Base-by-base conservation (phyloP, 306 rosid genomes). In the Adenanthera pavonina region DNA sequence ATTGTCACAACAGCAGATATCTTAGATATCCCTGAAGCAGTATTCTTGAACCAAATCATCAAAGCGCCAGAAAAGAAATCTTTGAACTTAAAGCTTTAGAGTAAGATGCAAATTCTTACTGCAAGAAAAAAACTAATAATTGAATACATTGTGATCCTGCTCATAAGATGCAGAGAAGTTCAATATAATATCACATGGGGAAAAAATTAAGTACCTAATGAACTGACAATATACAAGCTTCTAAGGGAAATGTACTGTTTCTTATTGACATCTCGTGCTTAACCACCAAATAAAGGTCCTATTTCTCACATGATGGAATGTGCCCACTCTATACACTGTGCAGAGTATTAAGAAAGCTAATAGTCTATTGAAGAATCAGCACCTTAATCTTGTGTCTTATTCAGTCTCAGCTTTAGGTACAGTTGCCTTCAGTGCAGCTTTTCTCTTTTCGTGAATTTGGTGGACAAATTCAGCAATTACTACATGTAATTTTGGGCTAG, bases 371-470 rank as follows among this genome's bases (percentile, higher is more conserved):
- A 78, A 66, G 13, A 79, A 73, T 84, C 78, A 62, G 74, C 77
- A 62, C 34, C 82, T 20, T 69, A 79, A 77, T 52, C 59, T 25
- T 47, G 57, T 70, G 76, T 69, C 79, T 49, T 66, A 77, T 60
- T 69, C 76, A 62, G 68, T 48, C 88, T 82, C 81, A 46, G 44
- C 78, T 76, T 73, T 84, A 69, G 85, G 78, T 70, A 77, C 69
- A 61, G 70, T 57, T 35, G 69, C 74, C 81, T 57, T 84, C 30
- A 33, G 53, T 41, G 81, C 81, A 82, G 70, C 73, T 79, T 81
- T 84, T 57, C 92, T 79, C 81, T 82, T 89, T n/a, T 47, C 70
- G 57, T 86, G 88, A 80, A 89, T 86, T 79, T 89, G 88, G 57
- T 64, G 82, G 54, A 89, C 87, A 56, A 66, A 86, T 35, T 86